A percentile compares a stretch with the other conserved stretches of the same genome.
phyloP scores from a whole-genome alignment of 1,284 basidiomycete genomes.

The Nidula niveotomentosa region DNA sequence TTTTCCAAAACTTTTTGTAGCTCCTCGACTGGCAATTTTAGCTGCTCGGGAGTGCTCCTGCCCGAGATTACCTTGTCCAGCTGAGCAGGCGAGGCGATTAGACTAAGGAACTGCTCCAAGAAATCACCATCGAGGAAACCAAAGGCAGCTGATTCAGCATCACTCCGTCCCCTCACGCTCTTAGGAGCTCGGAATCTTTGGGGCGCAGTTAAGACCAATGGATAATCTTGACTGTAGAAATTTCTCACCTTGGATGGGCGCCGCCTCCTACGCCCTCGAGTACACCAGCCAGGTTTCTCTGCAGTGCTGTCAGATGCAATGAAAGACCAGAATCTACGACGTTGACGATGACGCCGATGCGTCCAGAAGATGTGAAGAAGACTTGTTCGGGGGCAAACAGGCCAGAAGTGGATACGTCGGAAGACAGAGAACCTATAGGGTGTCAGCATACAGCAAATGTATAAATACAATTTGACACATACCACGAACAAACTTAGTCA shows the following conservation, averaged over 20 bases:
- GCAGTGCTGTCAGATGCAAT: conserved; percentile 70
- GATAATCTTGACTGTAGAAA: background rate
- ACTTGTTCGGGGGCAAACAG: conserved; percentile 60
- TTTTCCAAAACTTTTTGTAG: conserved; percentile 55
- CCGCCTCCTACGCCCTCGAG: conserved; percentile 58
- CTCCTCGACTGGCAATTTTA: conserved; percentile 43
- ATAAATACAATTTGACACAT: conserved; percentile 9
- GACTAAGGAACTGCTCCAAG: conserved; percentile 65
- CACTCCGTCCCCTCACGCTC: conserved; percentile 50
- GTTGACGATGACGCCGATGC: conserved; percentile 79
- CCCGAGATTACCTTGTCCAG: conserved; percentile 50
- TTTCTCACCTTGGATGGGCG: conserved; percentile 63
- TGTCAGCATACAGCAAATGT: background rate
- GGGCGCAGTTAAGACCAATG: background rate
- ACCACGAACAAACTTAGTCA: conserved; percentile 73
- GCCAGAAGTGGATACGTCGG: conserved; percentile 31
- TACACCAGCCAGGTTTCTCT: conserved; percentile 72
- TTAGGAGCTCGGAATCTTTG: conserved; percentile 70
- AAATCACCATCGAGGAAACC: conserved; percentile 94
- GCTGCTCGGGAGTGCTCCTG: conserved; percentile 49
- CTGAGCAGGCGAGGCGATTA: conserved; percentile 29
- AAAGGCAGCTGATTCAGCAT: conserved; percentile 51
- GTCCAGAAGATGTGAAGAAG: conserved; percentile 80
- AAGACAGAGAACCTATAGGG: conserved; percentile 39
- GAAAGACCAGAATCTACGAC: conserved; percentile 53